These are phyloP conservation scores for Jimgerdemannia flammicorona DNA, from an alignment of 192 early-diverging fungal species.

Conservation along the genomic window DNA sequence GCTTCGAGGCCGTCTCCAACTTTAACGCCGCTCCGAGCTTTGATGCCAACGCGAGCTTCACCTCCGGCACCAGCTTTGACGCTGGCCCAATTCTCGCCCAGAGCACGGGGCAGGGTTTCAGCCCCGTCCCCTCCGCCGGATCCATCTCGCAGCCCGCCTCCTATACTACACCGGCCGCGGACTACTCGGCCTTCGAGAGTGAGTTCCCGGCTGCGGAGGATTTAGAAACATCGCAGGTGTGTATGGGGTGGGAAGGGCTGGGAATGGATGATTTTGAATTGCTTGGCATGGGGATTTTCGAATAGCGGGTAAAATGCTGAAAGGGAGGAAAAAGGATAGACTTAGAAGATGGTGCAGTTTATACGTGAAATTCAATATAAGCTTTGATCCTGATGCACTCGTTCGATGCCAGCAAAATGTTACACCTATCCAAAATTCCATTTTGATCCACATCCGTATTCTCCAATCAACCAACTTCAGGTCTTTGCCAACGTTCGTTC, in stretches of 20 bases:
- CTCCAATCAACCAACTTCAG: not conserved
- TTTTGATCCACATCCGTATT: no score
- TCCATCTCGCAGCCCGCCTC: constrained; percentile 3
- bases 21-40: not conserved
- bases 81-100: not conserved
- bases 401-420: no score
- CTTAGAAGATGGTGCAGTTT: not conserved
- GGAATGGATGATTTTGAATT: not conserved
- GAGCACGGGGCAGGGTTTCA: not conserved
- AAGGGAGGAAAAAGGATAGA: not conserved
- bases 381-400: no score
- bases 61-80: not conserved
- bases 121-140: not conserved
- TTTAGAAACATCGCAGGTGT: constrained; percentile 32
- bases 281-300: not conserved
- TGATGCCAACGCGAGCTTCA: not conserved
- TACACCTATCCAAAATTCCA: no score
- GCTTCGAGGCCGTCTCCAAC: not conserved
- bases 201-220: constrained; percentile 32
- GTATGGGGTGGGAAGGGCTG: not conserved
- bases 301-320: not conserved
- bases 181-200: constrained; percentile 22
- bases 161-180: constrained; percentile 1
- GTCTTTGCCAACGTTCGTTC: constrained; percentile 17
- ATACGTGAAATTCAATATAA: no score